Evolutionary conservation across 768 basidiomycete species (phyloP), one percentile per base, ranked within the genome.

Genomic region (Exsudoporus frostii): DNA sequence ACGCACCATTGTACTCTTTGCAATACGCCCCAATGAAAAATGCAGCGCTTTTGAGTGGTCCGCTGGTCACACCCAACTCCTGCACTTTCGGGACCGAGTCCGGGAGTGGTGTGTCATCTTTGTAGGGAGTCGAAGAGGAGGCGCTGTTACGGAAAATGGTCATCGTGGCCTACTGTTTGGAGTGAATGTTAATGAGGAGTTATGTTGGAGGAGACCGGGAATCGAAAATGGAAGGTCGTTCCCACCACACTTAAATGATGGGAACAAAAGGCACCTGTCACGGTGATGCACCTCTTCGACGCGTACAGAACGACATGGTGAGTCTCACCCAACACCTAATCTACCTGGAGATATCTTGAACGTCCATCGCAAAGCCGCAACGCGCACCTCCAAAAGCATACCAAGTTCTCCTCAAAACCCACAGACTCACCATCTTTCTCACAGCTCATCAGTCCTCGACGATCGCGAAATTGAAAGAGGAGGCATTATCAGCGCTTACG

Each of bases 21-120:
- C 96, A 99, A 69, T 92, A 82, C 34, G 90, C 87, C 27, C 93
- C 97, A 69, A 99, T 85, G 76, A 98, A 98, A 82, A 98, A 98
- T 8, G 92, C 88, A 1, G 96, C 93, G 61, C 89, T 91, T 77
- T 98, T 98, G 65, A 98, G 76, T 2, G 96, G 97, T 54, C 86
- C 97, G 59, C 92, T 95, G 1, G 92, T 92, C 40, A 76, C 79
- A 38, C 95, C 96, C 41, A 99, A 73, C 73, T 99, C 97, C 55
- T 83, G 78, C 34, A 98, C 91, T 65, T 83, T 85, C 32, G 95
- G 93, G 17, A 86, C 59, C 55, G 81, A 67, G 30, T 74, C 73
- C 0, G 89, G 86, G 54, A 86, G 77, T 2, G 88, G 85, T 4
- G 86, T 80, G 0, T 81, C 79, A 49, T 90, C 85, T 41, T 76